Evolutionary conservation across 352 stramenopile species (phyloP).

Genomic region (Phytophthora pistaciae): DNA sequence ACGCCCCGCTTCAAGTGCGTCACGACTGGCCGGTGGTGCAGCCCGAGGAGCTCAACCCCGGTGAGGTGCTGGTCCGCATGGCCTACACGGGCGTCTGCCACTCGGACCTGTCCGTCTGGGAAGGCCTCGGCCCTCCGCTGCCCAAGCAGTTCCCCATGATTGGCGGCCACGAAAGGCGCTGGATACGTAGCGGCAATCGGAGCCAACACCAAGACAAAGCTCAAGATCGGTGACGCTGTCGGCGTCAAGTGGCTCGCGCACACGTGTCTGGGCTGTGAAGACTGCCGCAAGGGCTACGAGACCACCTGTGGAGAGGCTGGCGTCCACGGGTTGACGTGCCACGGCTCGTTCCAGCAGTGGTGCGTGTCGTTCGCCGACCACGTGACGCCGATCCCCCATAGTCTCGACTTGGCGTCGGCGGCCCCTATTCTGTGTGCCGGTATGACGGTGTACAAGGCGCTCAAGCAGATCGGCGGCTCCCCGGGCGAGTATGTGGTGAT

Average conservation of each 20-base stretch:
- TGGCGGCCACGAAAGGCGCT: conserved; percentile 64
- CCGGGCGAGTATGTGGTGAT: conserved; percentile 66
- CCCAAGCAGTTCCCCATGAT: conserved; percentile 54
- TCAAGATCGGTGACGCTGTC: conserved; percentile 59
- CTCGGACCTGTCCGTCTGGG: conserved; percentile 58
- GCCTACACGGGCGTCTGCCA: conserved; percentile 63
- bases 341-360: conserved; percentile 67
- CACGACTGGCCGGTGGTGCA: conserved; percentile 60
- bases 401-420: conserved; percentile 53
- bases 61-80: conserved; percentile 60
- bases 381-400: conserved; percentile 77
- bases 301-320: conserved; percentile 41
- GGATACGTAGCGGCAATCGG: conserved; percentile 64
- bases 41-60: conserved; percentile 48
- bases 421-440: conserved; percentile 89
- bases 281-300: conserved; percentile 66
- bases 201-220: conserved; percentile 46
- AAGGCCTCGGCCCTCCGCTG: conserved; percentile 41
- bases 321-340: conserved; percentile 46
- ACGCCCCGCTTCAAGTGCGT: conserved; percentile 53
- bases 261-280: conserved; percentile 59
- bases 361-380: conserved; percentile 78
- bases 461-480: conserved; percentile 67
- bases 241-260: conserved; percentile 64
- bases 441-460: conserved; percentile 87